Conservation (phyloP, 139 green algal species). For the Chlorella sp. region DNA sequence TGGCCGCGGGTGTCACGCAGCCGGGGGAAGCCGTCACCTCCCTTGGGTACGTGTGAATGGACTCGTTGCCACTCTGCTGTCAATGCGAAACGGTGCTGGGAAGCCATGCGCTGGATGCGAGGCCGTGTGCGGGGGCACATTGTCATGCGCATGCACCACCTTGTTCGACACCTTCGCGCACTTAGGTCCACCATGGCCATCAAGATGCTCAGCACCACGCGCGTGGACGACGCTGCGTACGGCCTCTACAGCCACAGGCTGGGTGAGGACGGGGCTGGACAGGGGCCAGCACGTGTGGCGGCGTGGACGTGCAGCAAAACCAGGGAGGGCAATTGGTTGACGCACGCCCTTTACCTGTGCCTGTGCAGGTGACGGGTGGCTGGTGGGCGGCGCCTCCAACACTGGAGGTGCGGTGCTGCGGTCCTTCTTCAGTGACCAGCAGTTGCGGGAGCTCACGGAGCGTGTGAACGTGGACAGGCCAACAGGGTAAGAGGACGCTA, state of each 20-base stretch:
- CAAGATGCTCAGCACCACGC: constrained; percentile 78
- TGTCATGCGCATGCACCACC: no score
- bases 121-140: no score
- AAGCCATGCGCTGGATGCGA: no score
- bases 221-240: constrained; percentile 78
- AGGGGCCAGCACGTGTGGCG: no score
- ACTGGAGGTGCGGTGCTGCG: constrained; percentile 82
- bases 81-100: no score
- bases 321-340: no score
- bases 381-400: constrained; percentile 91
- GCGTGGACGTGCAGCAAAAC: no score
- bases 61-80: no score
- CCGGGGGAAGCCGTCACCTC: constrained; percentile 10
- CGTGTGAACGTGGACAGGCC: constrained; percentile 37
- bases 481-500: constrained; percentile 26
- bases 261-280: constrained; percentile 24
- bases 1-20: constrained; percentile 66
- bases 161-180: no score
- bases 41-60: constrained; percentile 3
- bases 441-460: constrained; percentile 65
- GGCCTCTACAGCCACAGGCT: constrained; percentile 95
- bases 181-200: constrained; percentile 80
- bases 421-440: constrained; percentile 63
- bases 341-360: no score
- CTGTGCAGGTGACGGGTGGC: constrained; percentile 75